Conservation (phyloP, 306 rosid species). For the Biancaea sappan region DNA sequence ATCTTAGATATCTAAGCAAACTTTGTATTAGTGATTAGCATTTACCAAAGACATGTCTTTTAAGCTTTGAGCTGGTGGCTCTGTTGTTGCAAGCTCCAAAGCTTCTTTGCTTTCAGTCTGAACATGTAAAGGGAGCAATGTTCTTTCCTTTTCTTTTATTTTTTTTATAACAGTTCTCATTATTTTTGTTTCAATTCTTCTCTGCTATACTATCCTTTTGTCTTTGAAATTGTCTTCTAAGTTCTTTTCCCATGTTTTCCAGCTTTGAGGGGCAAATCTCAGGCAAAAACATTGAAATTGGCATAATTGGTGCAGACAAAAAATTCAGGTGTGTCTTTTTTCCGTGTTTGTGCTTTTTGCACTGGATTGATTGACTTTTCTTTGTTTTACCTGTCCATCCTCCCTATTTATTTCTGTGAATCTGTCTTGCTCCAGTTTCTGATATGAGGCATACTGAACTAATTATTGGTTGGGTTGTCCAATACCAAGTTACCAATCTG, state of each 20-base stretch:
- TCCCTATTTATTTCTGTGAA: background rate
- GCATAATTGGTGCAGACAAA: conserved; percentile 81
- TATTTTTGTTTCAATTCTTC: background rate
- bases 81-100: no score
- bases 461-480: conserved; percentile 14
- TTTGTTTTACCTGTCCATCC: background rate
- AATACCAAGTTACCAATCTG: background rate
- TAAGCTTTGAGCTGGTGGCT: background rate
- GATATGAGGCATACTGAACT: background rate
- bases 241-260: conserved; percentile 9
- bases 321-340: conserved; percentile 68
- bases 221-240: conserved; percentile 11
- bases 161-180: background rate
- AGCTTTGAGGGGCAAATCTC: conserved; percentile 98
- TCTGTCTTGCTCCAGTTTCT: background rate
- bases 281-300: conserved; percentile 92
- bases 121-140: background rate
- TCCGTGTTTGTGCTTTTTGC: background rate
- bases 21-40: background rate
- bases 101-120: no score
- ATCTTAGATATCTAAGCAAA: background rate
- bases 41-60: background rate
- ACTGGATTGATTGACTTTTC: background rate
- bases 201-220: background rate
- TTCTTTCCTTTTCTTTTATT: background rate